Percentiles rank a stretch among this genome's conserved stretches.
These are phyloP conservation scores for Mycena venus DNA, from an alignment of 768 basidiomycete genomes.

Conservation along the genomic window DNA sequence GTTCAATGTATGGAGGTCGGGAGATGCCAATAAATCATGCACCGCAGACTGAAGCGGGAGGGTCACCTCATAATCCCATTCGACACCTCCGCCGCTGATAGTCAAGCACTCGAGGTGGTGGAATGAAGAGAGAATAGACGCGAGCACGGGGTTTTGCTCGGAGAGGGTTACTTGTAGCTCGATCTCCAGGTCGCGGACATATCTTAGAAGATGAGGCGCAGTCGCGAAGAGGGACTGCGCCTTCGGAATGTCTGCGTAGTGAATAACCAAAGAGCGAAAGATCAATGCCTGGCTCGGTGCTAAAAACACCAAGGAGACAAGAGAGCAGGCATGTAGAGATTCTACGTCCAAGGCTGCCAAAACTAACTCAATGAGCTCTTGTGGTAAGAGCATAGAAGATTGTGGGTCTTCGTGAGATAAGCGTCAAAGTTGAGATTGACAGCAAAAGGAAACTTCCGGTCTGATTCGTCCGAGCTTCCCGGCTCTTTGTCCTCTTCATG, in stretches of 20 bases:
- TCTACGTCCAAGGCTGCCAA: no score
- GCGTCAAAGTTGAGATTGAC: no score
- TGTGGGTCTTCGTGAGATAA: no score
- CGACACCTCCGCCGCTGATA: background rate
- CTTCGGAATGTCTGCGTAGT: background rate
- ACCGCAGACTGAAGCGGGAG: background rate
- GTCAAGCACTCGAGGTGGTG: background rate
- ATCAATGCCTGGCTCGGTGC: no score
- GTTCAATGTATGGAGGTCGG: background rate
- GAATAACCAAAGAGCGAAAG: no score
- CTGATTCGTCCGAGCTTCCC: no score
- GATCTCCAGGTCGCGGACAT: background rate
- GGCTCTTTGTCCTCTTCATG: no score
- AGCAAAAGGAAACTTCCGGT: no score
- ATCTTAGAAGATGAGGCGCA: background rate
- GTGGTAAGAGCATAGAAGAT: no score
- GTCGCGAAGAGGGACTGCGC: background rate
- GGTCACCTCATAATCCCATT: background rate
- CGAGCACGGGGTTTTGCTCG: background rate
- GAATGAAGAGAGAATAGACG: background rate
- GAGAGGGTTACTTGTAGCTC: background rate
- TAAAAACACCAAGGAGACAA: no score
- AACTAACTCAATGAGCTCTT: no score
- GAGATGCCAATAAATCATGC: background rate
- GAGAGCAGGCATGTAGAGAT: no score